These are phyloP conservation scores for Fusarium vanettenii DNA, from an alignment of 2,329 filamentous ascomycete species.

Conservation along the genomic window DNA sequence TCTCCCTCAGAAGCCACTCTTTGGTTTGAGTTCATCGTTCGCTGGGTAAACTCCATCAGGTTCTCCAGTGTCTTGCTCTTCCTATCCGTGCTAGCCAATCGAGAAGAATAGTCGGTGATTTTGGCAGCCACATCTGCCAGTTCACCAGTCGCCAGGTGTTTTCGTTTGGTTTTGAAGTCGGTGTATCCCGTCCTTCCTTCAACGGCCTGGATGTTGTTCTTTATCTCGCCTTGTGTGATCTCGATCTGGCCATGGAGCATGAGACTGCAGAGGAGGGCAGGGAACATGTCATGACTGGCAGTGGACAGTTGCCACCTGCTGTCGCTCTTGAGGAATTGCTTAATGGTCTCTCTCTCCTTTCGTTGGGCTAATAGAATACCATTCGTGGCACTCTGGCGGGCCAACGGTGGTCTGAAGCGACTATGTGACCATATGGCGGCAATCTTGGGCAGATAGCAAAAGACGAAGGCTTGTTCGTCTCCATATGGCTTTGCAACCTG, in stretches of 20 bases:
- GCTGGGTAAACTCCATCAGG: conserved; percentile 48
- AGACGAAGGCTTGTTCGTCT: conserved; percentile 43
- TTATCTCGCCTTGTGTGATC: conserved; percentile 47
- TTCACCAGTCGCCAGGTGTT: conserved; percentile 44
- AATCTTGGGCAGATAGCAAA: conserved; percentile 54
- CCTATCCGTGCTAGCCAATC: conserved; percentile 52
- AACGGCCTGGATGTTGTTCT: conserved; percentile 47
- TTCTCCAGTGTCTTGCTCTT: conserved; percentile 51
- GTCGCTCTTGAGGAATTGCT: conserved; percentile 34
- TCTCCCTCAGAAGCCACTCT: conserved; percentile 12
- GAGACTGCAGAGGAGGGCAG: conserved; percentile 48
- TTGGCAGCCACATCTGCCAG: conserved; percentile 47
- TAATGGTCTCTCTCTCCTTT: conserved; percentile 40
- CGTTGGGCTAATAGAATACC: conserved; percentile 48
- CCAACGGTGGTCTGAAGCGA: conserved; percentile 12
- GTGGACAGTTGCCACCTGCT: conserved; percentile 45
- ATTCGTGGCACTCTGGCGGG: conserved; percentile 37
- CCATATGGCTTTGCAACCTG: not conserved
- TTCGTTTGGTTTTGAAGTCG: conserved; percentile 45
- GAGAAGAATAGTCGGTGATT: conserved; percentile 50
- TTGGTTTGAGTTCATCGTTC: not conserved
- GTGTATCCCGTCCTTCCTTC: conserved; percentile 52
- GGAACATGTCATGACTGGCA: conserved; percentile 50
- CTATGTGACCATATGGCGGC: conserved; percentile 52
- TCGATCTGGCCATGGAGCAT: conserved; percentile 50